Evolutionary conservation across 495 filamentous ascomycete genomes (phyloP).

Genomic region (Penicillium subrubescens): DNA sequence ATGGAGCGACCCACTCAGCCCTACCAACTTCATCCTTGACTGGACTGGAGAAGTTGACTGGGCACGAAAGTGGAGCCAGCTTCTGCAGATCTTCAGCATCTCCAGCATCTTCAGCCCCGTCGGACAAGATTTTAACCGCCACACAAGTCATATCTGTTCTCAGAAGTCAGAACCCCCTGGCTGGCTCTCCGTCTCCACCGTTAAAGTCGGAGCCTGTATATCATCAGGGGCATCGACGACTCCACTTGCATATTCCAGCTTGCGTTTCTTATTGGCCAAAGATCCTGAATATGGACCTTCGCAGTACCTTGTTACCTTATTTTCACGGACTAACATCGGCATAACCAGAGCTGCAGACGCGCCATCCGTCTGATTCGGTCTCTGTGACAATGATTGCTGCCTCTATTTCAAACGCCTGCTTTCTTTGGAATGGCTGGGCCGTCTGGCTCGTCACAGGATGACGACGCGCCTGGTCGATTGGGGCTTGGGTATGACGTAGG

Average conservation of each 20-base stretch:
- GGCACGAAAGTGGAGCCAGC: neutral
- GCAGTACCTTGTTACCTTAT: constrained; percentile 3
- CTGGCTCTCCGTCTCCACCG: neutral
- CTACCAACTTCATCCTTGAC: too few species aligned
- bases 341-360: neutral
- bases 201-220: neutral
- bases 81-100: constrained; percentile 19
- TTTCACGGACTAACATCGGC: constrained; percentile 1
- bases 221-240: neutral
- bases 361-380: neutral
- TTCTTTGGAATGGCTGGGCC: neutral
- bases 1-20: too few species aligned
- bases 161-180: neutral
- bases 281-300: neutral
- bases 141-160: neutral
- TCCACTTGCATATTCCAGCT: neutral
- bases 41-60: neutral
- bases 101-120: neutral
- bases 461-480: neutral
- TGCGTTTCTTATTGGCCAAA: constrained; percentile 1
- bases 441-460: constrained; percentile 6
- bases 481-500: neutral
- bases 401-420: constrained; percentile 13
- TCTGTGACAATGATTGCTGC: neutral
- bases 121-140: constrained; percentile 20